Conservation (phyloP, 768 basidiomycete species). For the Amanita thiersii region DNA sequence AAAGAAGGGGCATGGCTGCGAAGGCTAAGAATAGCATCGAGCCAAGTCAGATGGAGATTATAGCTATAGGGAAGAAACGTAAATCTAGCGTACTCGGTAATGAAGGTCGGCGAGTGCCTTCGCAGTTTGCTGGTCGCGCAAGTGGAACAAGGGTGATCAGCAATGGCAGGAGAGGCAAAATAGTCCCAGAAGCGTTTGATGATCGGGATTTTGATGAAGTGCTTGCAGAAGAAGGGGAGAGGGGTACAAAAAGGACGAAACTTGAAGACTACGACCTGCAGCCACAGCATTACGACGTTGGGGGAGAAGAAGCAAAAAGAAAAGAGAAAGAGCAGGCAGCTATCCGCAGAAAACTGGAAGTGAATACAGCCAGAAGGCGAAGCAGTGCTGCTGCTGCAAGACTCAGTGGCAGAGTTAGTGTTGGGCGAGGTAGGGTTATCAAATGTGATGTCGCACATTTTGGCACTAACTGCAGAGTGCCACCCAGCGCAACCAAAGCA, state of each 20-base stretch:
- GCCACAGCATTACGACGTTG: constrained; percentile 17
- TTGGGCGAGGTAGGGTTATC: constrained; percentile 17
- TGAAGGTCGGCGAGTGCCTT: constrained; percentile 14
- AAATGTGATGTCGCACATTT: background rate
- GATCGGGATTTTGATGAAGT: constrained; percentile 37
- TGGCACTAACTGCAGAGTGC: background rate
- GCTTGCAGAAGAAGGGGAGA: constrained; percentile 27
- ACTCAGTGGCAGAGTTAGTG: constrained; percentile 28
- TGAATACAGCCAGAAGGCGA: constrained; percentile 57
- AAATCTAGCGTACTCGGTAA: constrained; percentile 45
- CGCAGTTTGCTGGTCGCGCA: constrained; percentile 19
- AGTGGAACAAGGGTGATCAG: constrained; percentile 42
- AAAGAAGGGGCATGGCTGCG: constrained; percentile 14
- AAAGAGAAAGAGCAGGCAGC: constrained; percentile 47
- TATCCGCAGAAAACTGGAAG: constrained; percentile 56
- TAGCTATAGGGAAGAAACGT: constrained; percentile 31
- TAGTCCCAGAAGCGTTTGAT: constrained; percentile 48
- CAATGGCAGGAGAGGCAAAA: constrained; percentile 31
- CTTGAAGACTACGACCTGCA: constrained; percentile 13
- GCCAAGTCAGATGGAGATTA: constrained; percentile 13
- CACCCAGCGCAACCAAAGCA: constrained; percentile 29
- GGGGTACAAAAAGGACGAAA: constrained; percentile 19
- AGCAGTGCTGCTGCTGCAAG: constrained; percentile 50
- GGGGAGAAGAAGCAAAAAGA: constrained; percentile 34
- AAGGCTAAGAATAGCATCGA: constrained; percentile 14